Percentiles rank a stretch among this genome's conserved stretches.
These are phyloP conservation scores for Pharus latifolius DNA, from an alignment of 176 grass and related monocot genomes.

Conservation along the genomic window DNA sequence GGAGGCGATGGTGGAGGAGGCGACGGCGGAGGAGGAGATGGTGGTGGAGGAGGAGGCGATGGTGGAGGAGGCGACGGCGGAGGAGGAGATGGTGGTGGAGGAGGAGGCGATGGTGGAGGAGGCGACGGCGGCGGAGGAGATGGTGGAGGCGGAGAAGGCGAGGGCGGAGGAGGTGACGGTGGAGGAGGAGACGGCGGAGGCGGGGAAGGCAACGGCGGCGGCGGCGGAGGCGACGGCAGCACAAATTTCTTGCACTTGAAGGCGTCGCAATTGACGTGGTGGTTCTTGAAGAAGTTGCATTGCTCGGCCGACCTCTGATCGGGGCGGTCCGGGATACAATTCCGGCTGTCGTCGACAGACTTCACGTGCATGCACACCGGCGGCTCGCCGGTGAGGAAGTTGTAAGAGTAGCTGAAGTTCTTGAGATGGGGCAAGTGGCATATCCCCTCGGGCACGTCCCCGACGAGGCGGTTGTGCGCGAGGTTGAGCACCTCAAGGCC, in stretches of 20 bases:
- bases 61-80: background rate
- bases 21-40: background rate
- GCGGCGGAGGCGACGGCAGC: slow-evolving; percentile 30
- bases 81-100: background rate
- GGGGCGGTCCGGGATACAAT: slow-evolving; percentile 47
- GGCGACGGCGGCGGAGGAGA: background rate
- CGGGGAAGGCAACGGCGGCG: slow-evolving; percentile 15
- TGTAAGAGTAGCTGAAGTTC: slow-evolving; percentile 79
- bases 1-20: slow-evolving; percentile 17
- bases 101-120: background rate
- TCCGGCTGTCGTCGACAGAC: slow-evolving; percentile 29
- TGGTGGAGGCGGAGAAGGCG: background rate
- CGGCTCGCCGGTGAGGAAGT: slow-evolving; percentile 66
- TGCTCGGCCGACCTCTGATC: slow-evolving; percentile 57
- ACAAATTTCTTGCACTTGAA: slow-evolving; percentile 69
- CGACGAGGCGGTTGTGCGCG: slow-evolving; percentile 55
- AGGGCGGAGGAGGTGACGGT: background rate
- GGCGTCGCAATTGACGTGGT: slow-evolving; percentile 56
- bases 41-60: background rate
- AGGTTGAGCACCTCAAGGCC: slow-evolving; percentile 68
- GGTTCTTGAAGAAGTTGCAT: slow-evolving; percentile 34
- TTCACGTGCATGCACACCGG: slow-evolving; percentile 39
- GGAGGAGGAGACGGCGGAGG: background rate
- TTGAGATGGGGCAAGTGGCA: slow-evolving; percentile 57
- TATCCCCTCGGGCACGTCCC: slow-evolving; percentile 48